phyloP scores from a whole-genome alignment of 2,329 filamentous ascomycete genomes.

The Chrysoporthe deuterocubensis region DNA sequence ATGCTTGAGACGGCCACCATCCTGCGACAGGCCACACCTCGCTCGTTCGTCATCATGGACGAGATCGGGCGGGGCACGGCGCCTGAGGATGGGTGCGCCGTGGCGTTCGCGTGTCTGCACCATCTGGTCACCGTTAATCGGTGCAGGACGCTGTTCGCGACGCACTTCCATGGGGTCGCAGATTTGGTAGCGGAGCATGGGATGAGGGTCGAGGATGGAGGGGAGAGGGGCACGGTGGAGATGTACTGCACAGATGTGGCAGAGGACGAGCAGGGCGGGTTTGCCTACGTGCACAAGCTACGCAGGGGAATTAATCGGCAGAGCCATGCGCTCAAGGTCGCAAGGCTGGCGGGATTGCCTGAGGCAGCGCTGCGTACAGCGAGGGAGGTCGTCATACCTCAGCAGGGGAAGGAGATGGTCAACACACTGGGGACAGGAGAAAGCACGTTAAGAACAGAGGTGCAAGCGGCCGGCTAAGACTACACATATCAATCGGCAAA shows the following conservation, averaged over 20 bases:
- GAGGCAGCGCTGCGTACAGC: conserved; percentile 73
- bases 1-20: conserved; percentile 97
- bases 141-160: conserved; percentile 87
- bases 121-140: conserved; percentile 79
- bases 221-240: conserved; percentile 54
- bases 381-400: conserved; percentile 53
- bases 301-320: conserved; percentile 80
- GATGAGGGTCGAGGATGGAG: conserved; percentile 42
- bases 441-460: neutral
- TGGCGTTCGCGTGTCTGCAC: conserved; percentile 86
- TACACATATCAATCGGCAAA: neutral
- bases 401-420: conserved; percentile 15
- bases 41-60: conserved; percentile 97
- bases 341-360: conserved; percentile 80
- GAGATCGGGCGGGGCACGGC: conserved; percentile 95
- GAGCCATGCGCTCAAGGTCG: conserved; percentile 96
- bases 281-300: conserved; percentile 85
- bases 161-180: conserved; percentile 86
- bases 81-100: conserved; percentile 86
- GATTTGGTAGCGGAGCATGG: conserved; percentile 69
- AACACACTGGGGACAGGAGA: neutral
- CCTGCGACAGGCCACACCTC: conserved; percentile 78
- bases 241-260: conserved; percentile 89
- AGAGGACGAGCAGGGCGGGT: conserved; percentile 71
- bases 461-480: conserved; percentile 9